Evolutionary conservation across 2,329 filamentous ascomycete genomes (phyloP), one percentile per base, ranked within the genome.

Genomic region (Neobulgaria alba): DNA sequence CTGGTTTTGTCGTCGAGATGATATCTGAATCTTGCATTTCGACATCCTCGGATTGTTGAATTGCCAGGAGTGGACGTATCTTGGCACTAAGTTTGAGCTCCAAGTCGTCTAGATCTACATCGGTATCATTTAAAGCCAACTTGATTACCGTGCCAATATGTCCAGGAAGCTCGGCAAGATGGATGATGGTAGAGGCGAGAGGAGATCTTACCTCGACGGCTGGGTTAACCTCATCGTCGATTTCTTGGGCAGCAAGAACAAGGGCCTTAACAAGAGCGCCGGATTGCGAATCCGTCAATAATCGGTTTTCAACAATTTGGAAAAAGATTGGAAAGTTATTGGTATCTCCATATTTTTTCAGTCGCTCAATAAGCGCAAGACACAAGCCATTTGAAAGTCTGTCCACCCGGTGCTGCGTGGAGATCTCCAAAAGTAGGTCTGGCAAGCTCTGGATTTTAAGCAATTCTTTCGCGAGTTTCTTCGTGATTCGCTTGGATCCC

Each of bases 11-110:
- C 3, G 41, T 38, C 40, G 50, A 14, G 10, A 43, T 45, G 8
- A 46, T 55, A 15, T 59, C 49, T 1, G 54, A 54, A 46, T 68
- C 68, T 14, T 63, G 64, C 68, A 76, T 76, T 12, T 67, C 60
- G 7, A 66, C 62, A 49, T 77, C 73, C 19, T 73, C 70, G 35
- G 70, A 65, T 17, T 65, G 58, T 2, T 66, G 51, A n/a, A 71
- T 65, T 14, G 75, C 61, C 29, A 69, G 59, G 33, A 73, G 60
- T 52, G 73, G 72, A 30, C 81, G 74, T 46, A 89, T 75, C 8
- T 79, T 75, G 7, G 81, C 75, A 41, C 85, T 80, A 15, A 93
- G 68, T 51, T 77, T 82, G 63, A 85, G 72, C 62, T 92, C 85
- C 14, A 92, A 64, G 35, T 79, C 73, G 45, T 86, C 77, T 33